phyloP scores from a whole-genome alignment of 768 basidiomycete genomes.

The Mycena chlorophos region DNA sequence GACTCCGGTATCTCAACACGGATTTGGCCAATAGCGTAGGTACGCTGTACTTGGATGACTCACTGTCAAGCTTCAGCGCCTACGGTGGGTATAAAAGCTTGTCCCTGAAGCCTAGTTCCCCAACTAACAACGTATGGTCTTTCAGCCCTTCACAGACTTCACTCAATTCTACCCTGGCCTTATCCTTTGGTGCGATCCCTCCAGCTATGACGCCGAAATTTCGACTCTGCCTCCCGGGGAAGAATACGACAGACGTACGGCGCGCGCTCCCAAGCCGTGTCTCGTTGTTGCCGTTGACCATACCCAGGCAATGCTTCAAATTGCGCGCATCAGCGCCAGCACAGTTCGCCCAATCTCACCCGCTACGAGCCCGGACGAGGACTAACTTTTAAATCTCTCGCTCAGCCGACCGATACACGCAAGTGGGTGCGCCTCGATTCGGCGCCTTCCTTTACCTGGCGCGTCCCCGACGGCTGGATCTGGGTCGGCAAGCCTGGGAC shows the following conservation, averaged over 20 bases:
- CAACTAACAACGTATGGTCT: no score
- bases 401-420: constrained; percentile 15
- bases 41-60: no score
- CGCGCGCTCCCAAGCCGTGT: constrained; percentile 13
- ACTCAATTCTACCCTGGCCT: constrained; percentile 24
- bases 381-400: not conserved
- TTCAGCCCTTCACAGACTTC: constrained; percentile 13
- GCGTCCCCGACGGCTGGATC: constrained; percentile 13
- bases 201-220: constrained; percentile 7
- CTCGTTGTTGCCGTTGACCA: constrained; percentile 16
- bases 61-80: no score
- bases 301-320: not conserved
- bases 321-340: constrained; percentile 11
- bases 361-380: not conserved
- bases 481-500: constrained; percentile 19
- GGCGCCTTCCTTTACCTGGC: constrained; percentile 9
- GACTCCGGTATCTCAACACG: no score
- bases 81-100: no score
- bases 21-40: no score
- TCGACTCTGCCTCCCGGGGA: constrained; percentile 5
- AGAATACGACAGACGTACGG: constrained; percentile 8
- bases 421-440: constrained; percentile 14
- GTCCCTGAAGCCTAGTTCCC: no score
- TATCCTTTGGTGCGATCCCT: constrained; percentile 27
- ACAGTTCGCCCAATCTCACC: constrained; percentile 5